phyloP scores from a whole-genome alignment of 352 stramenopile genomes.

The Globisporangium nodosum region DNA sequence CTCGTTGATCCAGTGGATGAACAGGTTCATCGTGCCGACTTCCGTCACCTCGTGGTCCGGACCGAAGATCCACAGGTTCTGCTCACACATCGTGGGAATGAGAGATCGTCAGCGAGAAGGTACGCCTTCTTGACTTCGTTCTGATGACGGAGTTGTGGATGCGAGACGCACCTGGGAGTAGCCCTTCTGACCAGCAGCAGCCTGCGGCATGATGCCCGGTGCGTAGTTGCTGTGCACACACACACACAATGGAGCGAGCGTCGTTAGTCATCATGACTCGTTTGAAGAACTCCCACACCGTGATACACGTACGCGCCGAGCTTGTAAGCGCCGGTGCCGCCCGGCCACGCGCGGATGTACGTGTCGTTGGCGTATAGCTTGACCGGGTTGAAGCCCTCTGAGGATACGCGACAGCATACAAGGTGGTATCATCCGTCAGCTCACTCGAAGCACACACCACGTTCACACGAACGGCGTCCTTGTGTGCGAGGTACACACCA shows the following conservation, averaged over 20 bases:
- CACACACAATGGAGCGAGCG: neutral
- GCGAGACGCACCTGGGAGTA: conserved; percentile 49
- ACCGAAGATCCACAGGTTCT: conserved; percentile 95
- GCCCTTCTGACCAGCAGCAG: conserved; percentile 76
- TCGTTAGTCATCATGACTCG: neutral
- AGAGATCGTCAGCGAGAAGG: neutral
- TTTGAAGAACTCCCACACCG: neutral
- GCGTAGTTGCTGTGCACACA: conserved; percentile 63
- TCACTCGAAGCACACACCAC: neutral
- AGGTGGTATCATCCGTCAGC: neutral
- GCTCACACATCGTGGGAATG: neutral
- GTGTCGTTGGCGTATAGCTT: conserved; percentile 89
- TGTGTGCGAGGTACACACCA: conserved; percentile 9
- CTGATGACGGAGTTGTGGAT: neutral
- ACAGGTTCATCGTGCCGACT: conserved; percentile 98
- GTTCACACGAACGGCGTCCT: neutral
- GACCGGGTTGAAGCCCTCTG: conserved; percentile 88
- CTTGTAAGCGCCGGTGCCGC: conserved; percentile 92
- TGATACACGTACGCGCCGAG: conserved; percentile 64
- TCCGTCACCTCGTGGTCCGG: conserved; percentile 88
- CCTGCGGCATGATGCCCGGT: conserved; percentile 90
- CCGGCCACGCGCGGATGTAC: conserved; percentile 95
- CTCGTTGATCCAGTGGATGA: conserved; percentile 94
- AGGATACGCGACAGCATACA: neutral
- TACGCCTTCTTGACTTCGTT: neutral